Base-by-base conservation (phyloP, 2,329 filamentous ascomycete species). In the Claviceps citrina region DNA sequence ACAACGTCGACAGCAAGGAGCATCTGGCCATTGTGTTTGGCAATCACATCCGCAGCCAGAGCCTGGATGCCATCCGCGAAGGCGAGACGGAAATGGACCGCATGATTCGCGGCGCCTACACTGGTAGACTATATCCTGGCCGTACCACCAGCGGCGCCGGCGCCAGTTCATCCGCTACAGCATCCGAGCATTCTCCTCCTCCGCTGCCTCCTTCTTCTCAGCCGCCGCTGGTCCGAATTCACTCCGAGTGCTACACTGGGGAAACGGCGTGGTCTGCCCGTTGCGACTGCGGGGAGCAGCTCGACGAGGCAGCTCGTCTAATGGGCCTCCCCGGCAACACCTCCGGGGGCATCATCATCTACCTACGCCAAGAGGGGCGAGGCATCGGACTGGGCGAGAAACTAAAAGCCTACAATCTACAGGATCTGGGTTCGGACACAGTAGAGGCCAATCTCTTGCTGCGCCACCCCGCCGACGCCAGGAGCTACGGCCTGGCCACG, bases 241-340 rank as follows among this genome's bases (percentile, higher is more conserved):
- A 98, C 60, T 93, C 84, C 3, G 91, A 98, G 61, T 98, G 91
- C 64, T 98, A 98, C 61, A 98, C 91, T 0, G 91, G 91, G 43
- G 91, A 98, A 67, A 98, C 91, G 1, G 91, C 93, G 1, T 96
- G 91, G 91, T 95, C 87, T 7, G 89, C 91, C 27, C 78, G 91
- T 22, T 98, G 91, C 64, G 91, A 98, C 63, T 98, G 91, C 58
- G 91, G 91, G 42, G 91, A 98, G 63, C 91, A 98, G 59, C 71
- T 98, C 2, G 91, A 98, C 58, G 91, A 98, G 64, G 91, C 91
- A 1, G 91, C 89, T 1, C 74, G 91, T 20, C 66, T 98, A 2
- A 98, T 98, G 91, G 81, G 82, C 13, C 65, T 86, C 22, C 78
- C 76, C 8, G 57, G 64, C 45, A 67, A 68, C 50, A 56, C 66